Percentiles rank a stretch among this genome's conserved stretches.
Conservation (phyloP, 176 grass and related monocot species). For the Lolium multiflorum region DNA sequence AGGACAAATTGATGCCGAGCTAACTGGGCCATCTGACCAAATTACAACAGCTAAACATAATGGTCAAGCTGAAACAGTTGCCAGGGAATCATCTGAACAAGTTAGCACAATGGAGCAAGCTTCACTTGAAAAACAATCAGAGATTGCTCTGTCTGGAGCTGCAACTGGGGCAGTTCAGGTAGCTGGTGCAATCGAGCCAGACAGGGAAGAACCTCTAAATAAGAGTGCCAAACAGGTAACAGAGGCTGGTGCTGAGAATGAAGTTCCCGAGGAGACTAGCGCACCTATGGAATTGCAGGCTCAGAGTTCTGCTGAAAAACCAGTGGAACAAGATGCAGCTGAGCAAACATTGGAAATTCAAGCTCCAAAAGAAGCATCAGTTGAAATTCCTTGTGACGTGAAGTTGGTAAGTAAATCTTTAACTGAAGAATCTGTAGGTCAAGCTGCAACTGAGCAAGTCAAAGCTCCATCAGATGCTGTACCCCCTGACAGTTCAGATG, state of each 20-base stretch:
- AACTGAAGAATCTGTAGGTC: slow-evolving; percentile 13
- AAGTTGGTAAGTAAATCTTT: slow-evolving; percentile 29
- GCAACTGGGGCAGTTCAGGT: slow-evolving; percentile 11
- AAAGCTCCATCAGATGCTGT: slow-evolving; percentile 40
- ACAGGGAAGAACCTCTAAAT: slow-evolving; percentile 3
- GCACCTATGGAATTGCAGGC: slow-evolving; percentile 17
- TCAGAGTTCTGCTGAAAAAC: slow-evolving; percentile 14
- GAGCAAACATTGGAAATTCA: slow-evolving; percentile 36
- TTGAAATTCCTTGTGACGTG: not conserved
- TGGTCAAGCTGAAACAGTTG: slow-evolving; percentile 31
- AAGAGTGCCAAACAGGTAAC: not conserved
- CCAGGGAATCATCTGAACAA: slow-evolving; percentile 32
- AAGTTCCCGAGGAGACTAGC: slow-evolving; percentile 14
- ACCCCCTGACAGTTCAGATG: slow-evolving; percentile 19
- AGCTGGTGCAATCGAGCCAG: not conserved
- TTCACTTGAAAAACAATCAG: not conserved
- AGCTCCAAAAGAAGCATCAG: slow-evolving; percentile 37
- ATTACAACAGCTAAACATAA: not conserved
- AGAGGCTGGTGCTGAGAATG: not conserved
- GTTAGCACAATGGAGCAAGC: slow-evolving; percentile 19
- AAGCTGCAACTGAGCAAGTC: slow-evolving; percentile 32
- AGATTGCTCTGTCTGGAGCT: not conserved
- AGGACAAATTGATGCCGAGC: slow-evolving; percentile 25
- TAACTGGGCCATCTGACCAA: slow-evolving; percentile 16
- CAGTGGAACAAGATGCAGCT: slow-evolving; percentile 23